Evolutionary conservation across 306 rosid genomes (phyloP), one percentile per base, ranked within the genome.

Genomic region (Cucumis melo): DNA sequence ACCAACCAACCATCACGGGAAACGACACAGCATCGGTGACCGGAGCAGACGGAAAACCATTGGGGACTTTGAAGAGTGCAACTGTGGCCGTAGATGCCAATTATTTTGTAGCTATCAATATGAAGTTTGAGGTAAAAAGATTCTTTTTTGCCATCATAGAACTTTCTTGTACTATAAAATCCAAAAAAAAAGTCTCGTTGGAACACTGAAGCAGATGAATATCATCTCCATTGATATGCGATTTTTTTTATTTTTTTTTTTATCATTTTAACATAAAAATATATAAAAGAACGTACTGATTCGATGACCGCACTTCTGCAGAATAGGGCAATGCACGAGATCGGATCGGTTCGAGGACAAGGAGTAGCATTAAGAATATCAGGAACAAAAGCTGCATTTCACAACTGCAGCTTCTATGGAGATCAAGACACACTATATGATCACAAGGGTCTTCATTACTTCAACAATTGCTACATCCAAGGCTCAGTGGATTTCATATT

Each of bases 401-500:
- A 88, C 80, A 88, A 88, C 75, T 89, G 92, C 83, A 88, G 78
- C 59, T 86, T 91, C 76, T 77, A 73, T 76, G 97, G 97, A 42
- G 76, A 78, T 73, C 94, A 89, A 84, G 97, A 91, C 82, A 88
- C 97, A 8, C 82, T 88, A 0, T 91, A 91, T 56, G 97, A 91
- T 70, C 94, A 89, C 79, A 89, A 84, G 71, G 95, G 97, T 2
- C 87, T 88, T 82, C 97, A 91, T 80, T 89, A 83, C 79, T 91
- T 91, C 86, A 78, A 78, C 23, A 88, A 85, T 38, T 89, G 95
- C 80, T 82, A 65, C 44, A 81, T 89, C 83, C 89, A 89, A 78
- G 97, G 97, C 79, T 85, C 97, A 1, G 90, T 89, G 20, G 95
- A 89, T 83, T 89, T 87, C 88, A 88, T 91, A 76, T 91, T 87